These are phyloP conservation scores for Amniculicola lignicola DNA, from an alignment of 495 filamentous ascomycete genomes.

Conservation along the genomic window DNA sequence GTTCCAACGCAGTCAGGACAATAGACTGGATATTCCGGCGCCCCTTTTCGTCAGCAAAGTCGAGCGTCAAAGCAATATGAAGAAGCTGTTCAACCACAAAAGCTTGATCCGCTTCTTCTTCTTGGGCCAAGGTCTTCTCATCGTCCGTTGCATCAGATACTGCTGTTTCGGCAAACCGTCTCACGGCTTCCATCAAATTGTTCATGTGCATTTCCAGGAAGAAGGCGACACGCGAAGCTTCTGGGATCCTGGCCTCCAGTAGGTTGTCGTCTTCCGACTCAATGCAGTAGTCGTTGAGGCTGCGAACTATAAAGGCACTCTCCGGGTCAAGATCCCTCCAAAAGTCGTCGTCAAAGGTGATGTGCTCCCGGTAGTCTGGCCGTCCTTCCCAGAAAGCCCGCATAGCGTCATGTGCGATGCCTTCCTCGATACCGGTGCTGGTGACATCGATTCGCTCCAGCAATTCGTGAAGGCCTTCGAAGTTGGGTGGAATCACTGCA, in stretches of 20 bases:
- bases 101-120: constrained; percentile 79
- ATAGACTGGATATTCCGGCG: constrained; percentile 91
- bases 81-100: constrained; percentile 94
- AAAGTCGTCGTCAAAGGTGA: constrained; percentile 79
- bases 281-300: constrained; percentile 89
- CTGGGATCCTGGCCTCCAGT: constrained; percentile 89
- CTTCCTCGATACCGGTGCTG: constrained; percentile 83
- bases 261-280: constrained; percentile 62
- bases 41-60: constrained; percentile 88
- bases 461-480: constrained; percentile 78
- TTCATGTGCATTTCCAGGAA: constrained; percentile 76
- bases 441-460: constrained; percentile 91
- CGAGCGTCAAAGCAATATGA: constrained; percentile 83
- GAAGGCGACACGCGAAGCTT: constrained; percentile 83
- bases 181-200: constrained; percentile 66
- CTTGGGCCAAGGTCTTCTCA: too few species aligned
- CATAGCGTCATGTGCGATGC: constrained; percentile 89
- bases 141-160: constrained; percentile 70
- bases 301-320: constrained; percentile 79
- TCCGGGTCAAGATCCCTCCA: constrained; percentile 86
- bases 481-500: constrained; percentile 56
- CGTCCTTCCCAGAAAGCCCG: constrained; percentile 92
- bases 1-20: constrained; percentile 75
- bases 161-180: constrained; percentile 52
- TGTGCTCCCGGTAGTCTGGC: constrained; percentile 79